A percentile compares a stretch with the other conserved stretches of the same genome.
Conservation (phyloP, 805 yeast species). For the Saccharomycopsis selenospora region DNA sequence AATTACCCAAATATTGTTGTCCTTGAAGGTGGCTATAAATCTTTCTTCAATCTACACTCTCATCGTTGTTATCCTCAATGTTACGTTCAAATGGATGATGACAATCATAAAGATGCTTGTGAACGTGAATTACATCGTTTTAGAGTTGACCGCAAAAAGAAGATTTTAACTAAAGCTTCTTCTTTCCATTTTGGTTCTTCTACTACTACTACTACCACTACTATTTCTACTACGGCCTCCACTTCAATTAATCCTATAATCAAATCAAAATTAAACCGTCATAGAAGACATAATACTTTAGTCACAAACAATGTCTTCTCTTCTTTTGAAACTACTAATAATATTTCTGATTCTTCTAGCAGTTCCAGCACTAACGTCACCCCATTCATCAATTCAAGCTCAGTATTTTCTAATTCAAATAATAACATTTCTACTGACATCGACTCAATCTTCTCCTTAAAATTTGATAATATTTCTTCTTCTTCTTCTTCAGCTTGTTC, state of each 20-base stretch:
- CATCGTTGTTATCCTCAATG: slow-evolving; percentile 64
- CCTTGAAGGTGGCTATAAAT: slow-evolving; percentile 85
- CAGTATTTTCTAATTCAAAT: too few species aligned
- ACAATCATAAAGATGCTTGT: slow-evolving; percentile 42
- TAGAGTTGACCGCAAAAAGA: slow-evolving; percentile 38
- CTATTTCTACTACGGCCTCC: neutral
- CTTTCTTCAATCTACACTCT: slow-evolving; percentile 55
- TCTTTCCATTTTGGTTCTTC: slow-evolving; percentile 26
- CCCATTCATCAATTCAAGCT: too few species aligned
- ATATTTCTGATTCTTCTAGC: neutral
- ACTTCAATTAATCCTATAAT: neutral
- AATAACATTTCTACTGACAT: too few species aligned
- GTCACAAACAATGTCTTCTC: slow-evolving; percentile 12
- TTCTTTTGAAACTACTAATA: slow-evolving; percentile 8
- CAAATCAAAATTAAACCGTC: neutral
- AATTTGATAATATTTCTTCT: neutral
- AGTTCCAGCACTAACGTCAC: too few species aligned
- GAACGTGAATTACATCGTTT: slow-evolving; percentile 49
- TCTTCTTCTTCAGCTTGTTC: neutral
- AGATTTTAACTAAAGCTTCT: slow-evolving; percentile 29
- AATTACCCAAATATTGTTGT: slow-evolving; percentile 85
- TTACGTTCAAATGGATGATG: slow-evolving; percentile 82
- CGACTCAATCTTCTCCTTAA: neutral
- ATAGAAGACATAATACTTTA: slow-evolving; percentile 14
- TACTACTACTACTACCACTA: neutral